Conservation (phyloP, 306 rosid genomes). For the Rubus idaeus region DNA sequence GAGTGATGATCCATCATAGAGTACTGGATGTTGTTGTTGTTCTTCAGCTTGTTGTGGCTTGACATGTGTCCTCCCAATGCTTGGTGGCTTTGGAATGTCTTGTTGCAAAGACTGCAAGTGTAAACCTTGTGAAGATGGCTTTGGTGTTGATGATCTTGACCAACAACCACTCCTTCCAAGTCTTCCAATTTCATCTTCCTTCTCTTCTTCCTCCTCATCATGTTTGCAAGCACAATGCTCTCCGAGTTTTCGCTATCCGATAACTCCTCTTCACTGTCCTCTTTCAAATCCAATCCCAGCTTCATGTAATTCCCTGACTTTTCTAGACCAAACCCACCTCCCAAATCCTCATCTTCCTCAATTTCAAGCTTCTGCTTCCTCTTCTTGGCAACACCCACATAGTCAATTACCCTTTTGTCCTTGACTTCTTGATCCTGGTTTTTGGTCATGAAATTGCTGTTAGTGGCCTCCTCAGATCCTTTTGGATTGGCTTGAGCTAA, state of each 20-base stretch:
- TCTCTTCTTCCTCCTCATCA: constrained; percentile 16
- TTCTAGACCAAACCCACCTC: neutral
- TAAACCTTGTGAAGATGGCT: constrained; percentile 8
- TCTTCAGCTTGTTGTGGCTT: constrained; percentile 29
- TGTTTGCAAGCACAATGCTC: constrained; percentile 7
- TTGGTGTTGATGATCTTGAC: neutral
- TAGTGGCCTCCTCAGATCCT: constrained; percentile 15
- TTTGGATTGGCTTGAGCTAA: constrained; percentile 34
- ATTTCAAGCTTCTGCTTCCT: neutral
- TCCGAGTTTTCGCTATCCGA: constrained; percentile 22
- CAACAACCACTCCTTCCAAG: constrained; percentile 1
- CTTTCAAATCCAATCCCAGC: constrained; percentile 1
- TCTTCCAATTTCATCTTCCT: constrained; percentile 29
- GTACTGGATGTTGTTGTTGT: neutral
- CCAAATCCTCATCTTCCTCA: neutral
- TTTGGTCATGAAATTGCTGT: constrained; percentile 19
- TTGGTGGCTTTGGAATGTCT: constrained; percentile 36
- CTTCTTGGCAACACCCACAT: neutral
- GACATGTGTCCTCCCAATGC: constrained; percentile 55
- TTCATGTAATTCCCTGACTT: neutral
- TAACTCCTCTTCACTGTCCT: neutral
- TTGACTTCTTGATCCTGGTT: neutral
- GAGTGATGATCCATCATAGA: constrained; percentile 1
- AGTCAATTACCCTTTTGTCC: neutral
- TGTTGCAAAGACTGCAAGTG: constrained; percentile 35